phyloP scores from a whole-genome alignment of 345 rosid genomes.

The Gossypium herbaceum region DNA sequence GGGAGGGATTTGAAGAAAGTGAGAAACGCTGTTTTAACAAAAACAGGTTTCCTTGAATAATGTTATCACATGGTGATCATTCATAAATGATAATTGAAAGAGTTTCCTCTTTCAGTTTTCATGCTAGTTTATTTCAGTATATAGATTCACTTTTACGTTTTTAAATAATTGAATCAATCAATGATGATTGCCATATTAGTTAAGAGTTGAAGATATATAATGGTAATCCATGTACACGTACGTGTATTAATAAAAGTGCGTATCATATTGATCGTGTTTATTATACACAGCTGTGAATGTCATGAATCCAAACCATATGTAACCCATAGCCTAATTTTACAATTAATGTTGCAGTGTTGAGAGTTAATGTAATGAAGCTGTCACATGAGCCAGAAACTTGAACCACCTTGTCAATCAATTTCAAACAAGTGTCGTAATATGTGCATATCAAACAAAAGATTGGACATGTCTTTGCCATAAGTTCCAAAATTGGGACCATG shows the following conservation, averaged over 20 bases:
- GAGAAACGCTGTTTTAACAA: constrained; percentile 69
- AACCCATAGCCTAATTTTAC: too few relatives aligned
- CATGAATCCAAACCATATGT: too few relatives aligned
- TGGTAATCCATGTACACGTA: too few relatives aligned
- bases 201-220: too few relatives aligned
- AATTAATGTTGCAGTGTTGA: too few relatives aligned
- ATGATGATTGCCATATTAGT: neutral
- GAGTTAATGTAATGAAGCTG: too few relatives aligned
- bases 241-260: too few relatives aligned
- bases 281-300: neutral
- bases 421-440: neutral
- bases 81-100: neutral
- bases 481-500: constrained; percentile 9
- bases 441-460: neutral
- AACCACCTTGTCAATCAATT: neutral
- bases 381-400: neutral
- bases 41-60: constrained; percentile 81
- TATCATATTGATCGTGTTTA: neutral
- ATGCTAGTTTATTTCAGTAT: too few relatives aligned
- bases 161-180: neutral
- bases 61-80: neutral
- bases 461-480: neutral
- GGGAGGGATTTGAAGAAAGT: constrained; percentile 77
- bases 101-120: too few relatives aligned
- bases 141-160: constrained; percentile 6